Percentiles rank a stretch among this genome's conserved stretches.
Evolutionary conservation across 2,329 filamentous ascomycete species (phyloP).

Genomic region (Colletotrichum kahawae): DNA sequence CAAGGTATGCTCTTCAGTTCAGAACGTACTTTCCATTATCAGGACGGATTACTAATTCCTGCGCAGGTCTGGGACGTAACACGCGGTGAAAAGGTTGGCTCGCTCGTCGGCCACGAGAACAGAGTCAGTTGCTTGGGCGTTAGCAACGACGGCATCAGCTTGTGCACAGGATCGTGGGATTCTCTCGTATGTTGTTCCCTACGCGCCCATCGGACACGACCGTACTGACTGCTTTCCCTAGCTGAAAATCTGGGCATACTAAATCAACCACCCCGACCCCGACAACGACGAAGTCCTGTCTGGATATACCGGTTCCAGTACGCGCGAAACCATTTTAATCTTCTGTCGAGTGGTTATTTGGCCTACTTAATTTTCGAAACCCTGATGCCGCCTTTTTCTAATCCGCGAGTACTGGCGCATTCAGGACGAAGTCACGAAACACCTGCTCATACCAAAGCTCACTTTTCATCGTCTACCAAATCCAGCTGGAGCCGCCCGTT

Average conservation of each 20-base stretch:
- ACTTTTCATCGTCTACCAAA: conserved; percentile 18
- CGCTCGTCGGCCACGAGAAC: conserved; percentile 96
- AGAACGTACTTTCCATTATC: not conserved
- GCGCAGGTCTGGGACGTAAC: conserved; percentile 94
- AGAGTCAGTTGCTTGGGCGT: conserved; percentile 98
- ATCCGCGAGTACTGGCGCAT: conserved; percentile 24
- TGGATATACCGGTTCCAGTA: conserved; percentile 25
- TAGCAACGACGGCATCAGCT: conserved; percentile 97
- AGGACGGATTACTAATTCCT: conserved; percentile 17
- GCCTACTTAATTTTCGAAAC: conserved; percentile 24
- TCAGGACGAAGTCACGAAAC: conserved; percentile 25
- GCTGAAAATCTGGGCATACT: conserved; percentile 91
- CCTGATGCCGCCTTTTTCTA: conserved; percentile 22
- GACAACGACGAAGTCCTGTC: conserved; percentile 19
- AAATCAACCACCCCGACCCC: conserved; percentile 34
- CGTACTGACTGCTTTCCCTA: conserved; percentile 44
- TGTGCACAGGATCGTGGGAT: conserved; percentile 99
- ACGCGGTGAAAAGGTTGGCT: conserved; percentile 95
- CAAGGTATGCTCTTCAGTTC: conserved; percentile 73
- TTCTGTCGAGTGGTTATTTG: conserved; percentile 21
- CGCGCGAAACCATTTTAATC: conserved; percentile 24
- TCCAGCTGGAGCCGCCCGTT: conserved; percentile 18
- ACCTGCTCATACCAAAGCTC: conserved; percentile 22
- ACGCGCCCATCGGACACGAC: conserved; percentile 55
- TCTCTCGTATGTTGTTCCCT: conserved; percentile 79